Base-by-base conservation (phyloP, 768 basidiomycete species). In the Mrakia frigida region DNA sequence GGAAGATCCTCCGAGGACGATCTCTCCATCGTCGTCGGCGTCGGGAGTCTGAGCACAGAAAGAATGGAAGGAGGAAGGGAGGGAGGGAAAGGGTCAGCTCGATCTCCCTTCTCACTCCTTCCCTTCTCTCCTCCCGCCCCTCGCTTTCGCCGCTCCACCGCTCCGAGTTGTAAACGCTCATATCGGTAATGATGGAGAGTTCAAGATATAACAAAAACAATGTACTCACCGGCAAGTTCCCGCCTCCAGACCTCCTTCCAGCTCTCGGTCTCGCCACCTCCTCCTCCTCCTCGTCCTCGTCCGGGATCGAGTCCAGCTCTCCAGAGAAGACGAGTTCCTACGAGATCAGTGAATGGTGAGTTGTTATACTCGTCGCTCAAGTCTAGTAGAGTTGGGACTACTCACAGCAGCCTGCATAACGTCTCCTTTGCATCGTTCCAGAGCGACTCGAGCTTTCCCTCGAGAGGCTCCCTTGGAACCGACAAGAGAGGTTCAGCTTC, bases 361-460 rank as follows among this genome's bases (percentile, higher is more conserved):
- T n/a, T n/a, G n/a, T n/a, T n/a, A n/a, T n/a, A n/a, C n/a, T n/a
- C n/a, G n/a, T n/a, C n/a, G n/a, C n/a, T n/a, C n/a, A n/a, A n/a
- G n/a, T n/a, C n/a, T n/a, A n/a, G n/a, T n/a, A n/a, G n/a, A n/a
- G n/a, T n/a, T n/a, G n/a, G n/a, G n/a, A n/a, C n/a, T 25, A 33
- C 31, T 53, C 93, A 91, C 77, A 93, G 94, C 93, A 21, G 94
- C 94, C 81, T 92, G 87, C 91, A 93, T 92, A 50, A 94, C 93
- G 86, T 98, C 94, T 78, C 81, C 81, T 67, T 89, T 91, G 82
- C 91, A 88, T 80, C 89, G 89, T 78, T 86, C 87, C 81, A 97
- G 84, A 25, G 94, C 94, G 41, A 91, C 92, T 80, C 88, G 88
- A 56, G 95, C 94, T 84, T 94, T 92, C 18, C 89, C 88, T 16